Base-by-base conservation (phyloP, 352 stramenopile genomes). In the Phytopythium cucurbitacearum region DNA sequence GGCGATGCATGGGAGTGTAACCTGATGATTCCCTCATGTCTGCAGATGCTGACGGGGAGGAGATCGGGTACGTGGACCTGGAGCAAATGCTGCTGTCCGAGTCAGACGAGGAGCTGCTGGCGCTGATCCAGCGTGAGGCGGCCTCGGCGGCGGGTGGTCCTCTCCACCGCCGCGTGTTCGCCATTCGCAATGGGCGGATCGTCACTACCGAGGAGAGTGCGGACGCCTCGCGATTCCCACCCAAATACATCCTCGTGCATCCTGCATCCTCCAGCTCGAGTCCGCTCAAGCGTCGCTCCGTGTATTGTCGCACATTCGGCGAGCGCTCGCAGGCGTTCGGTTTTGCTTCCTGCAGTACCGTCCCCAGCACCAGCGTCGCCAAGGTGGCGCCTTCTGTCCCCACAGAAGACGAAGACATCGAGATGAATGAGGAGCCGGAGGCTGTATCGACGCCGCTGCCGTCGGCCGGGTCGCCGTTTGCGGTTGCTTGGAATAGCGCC, bases 1-100 rank as follows among this genome's bases (percentile, higher is more conserved):
- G 21, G 21, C 21, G 21, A 28, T 28, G 21, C 21, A 28, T 28
- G 21, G 21, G 21, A 28, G 21, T 28, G 21, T 28, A 28, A 28
- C 21, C 28, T 40, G 7, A 4, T 49, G 35, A 36, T 57, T 41
- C 51, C 32, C 41, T 48, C 33, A 0, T 34, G 44, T 43, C 11
- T 45, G 21, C 36, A 39, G 13, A 45, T 44, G 40, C 40, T 44
- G 40, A 37, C 5, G 54, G 54, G 46, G 48, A 65, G 34, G 75
- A 63, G 5, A 53, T 69, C 33, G 64, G 53, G 1, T 65, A 72
- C 45, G 67, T 68, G 40, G 74, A 89, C 46, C 75, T 89, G n/a
- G 79, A 89, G 63, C 79, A 83, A 40, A 74, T 89, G 71, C 61
- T 89, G 38, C 59, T 83, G 44, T 65, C 48, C 51, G 66, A 67